These are phyloP conservation scores for Mycogone perniciosa DNA, from an alignment of 2,329 filamentous ascomycete genomes.

Conservation along the genomic window DNA sequence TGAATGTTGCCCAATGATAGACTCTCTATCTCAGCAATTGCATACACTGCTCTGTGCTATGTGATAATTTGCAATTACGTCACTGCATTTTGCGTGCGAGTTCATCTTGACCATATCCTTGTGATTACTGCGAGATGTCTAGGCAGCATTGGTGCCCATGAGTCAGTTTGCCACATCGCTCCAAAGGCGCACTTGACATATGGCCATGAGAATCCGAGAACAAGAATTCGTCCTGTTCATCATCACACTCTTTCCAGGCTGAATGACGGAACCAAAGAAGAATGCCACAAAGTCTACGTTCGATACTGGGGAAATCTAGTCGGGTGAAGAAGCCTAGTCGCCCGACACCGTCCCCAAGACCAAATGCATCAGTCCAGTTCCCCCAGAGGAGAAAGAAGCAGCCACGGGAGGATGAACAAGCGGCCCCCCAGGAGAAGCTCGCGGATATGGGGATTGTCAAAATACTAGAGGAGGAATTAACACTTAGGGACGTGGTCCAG, in stretches of 20 bases:
- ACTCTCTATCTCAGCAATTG: background rate
- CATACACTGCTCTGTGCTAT: too few relatives aligned
- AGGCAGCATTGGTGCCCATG: too few relatives aligned
- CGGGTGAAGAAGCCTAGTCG: constrained; percentile 28
- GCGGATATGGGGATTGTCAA: constrained; percentile 54
- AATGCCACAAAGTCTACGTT: constrained; percentile 30
- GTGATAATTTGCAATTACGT: too few relatives aligned
- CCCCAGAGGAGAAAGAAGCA: constrained; percentile 21
- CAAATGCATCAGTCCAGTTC: constrained; percentile 17
- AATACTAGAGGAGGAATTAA: constrained; percentile 48
- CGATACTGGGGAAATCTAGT: constrained; percentile 32
- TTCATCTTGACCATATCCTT: too few relatives aligned
- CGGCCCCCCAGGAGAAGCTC: constrained; percentile 41
- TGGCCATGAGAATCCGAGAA: background rate
- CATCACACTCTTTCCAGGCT: background rate
- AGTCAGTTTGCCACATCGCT: background rate
- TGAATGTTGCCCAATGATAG: background rate
- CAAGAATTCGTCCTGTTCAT: background rate
- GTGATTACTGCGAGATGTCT: too few relatives aligned
- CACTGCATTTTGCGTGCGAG: too few relatives aligned
- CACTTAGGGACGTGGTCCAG: constrained; percentile 56
- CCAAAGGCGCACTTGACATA: background rate
- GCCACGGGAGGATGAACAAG: constrained; percentile 19
- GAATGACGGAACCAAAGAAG: constrained; percentile 9
- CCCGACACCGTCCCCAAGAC: background rate